Evolutionary conservation across 78 protist genomes (phyloP).

Genomic region (Speleostelium caveatum): DNA sequence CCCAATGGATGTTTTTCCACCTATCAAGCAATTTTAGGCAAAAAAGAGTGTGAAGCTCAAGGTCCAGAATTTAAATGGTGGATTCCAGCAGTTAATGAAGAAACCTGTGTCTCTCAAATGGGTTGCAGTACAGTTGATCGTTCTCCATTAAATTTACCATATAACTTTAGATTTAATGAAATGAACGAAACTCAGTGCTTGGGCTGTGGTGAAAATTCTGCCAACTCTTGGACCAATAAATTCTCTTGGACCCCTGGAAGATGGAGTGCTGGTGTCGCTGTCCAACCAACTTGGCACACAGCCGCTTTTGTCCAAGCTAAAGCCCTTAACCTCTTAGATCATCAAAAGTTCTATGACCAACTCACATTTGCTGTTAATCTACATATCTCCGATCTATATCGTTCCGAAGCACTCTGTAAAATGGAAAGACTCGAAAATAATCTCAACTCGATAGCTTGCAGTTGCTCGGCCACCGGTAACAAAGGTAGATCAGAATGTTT

Average conservation of each 20-base stretch:
- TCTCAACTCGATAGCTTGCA: conserved; percentile 29
- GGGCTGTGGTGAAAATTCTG: background rate
- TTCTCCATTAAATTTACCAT: background rate
- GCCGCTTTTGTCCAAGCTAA: background rate
- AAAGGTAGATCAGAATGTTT: conserved; percentile 38
- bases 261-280: conserved; percentile 5
- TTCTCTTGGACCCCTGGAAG: conserved; percentile 11
- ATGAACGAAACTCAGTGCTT: conserved; percentile 1
- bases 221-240: conserved; percentile 21
- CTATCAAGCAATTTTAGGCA: background rate
- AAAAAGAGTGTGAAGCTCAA: background rate
- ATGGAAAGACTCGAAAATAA: conserved; percentile 22
- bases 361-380: background rate
- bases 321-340: background rate
- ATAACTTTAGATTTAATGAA: conserved; percentile 4
- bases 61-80: conserved; percentile 18
- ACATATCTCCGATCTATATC: conserved; percentile 23
- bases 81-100: background rate
- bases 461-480: conserved; percentile 15
- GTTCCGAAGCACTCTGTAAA: conserved; percentile 43
- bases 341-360: background rate
- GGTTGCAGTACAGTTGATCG: conserved; percentile 8
- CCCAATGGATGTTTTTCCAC: conserved; percentile 24
- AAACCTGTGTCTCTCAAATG: background rate
- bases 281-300: background rate